Evolutionary conservation across 2,329 filamentous ascomycete genomes (phyloP), one percentile per base, ranked within the genome.

Genomic region (Periconia sp.): DNA sequence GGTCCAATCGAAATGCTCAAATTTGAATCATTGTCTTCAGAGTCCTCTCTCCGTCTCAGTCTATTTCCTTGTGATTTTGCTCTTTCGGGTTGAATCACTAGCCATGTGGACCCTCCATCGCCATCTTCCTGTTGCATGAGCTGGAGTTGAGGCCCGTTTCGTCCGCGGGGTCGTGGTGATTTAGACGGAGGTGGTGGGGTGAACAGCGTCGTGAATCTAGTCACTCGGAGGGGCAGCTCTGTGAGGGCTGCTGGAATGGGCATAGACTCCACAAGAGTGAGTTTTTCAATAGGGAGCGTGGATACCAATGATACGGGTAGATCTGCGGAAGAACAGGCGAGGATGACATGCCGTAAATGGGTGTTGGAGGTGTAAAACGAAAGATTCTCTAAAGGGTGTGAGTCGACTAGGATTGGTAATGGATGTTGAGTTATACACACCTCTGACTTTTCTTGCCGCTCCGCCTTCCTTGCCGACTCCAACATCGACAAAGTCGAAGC

Each of bases 1-100:
- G 69, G 68, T 23, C 71, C 71, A 35, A 74, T 72, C 13, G 62
- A 68, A 35, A 74, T 74, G 49, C 69, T 73, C 47, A 74, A 56
- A 48, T 66, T 71, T 14, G 63, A 65, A n/a, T 58, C 63, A 6
- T 62, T 65, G n/a, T 74, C 71, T 17, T 69, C 68, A 11, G 61
- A 62, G 9, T 53, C 53, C 6, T 59, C 60, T 50, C 67, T 53
- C 46, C 61, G 27, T 47, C 65, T 56, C 49, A 61, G 47, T 33
- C 50, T 57, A 1, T 60, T 56, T 10, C 56, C 60, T 45, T 71
- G 69, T n/a, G 64, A 68, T 50, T 70, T 70, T 27, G 64, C 70
- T 33, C 71, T 57, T 55, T 71, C 71, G 1, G 70, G 70, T 40
- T 70, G 64, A 46, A 74, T 74, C 2, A 74, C 71, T 9, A 74